phyloP scores from a whole-genome alignment of 306 rosid species.

The Cotoneaster glaucophyllus region DNA sequence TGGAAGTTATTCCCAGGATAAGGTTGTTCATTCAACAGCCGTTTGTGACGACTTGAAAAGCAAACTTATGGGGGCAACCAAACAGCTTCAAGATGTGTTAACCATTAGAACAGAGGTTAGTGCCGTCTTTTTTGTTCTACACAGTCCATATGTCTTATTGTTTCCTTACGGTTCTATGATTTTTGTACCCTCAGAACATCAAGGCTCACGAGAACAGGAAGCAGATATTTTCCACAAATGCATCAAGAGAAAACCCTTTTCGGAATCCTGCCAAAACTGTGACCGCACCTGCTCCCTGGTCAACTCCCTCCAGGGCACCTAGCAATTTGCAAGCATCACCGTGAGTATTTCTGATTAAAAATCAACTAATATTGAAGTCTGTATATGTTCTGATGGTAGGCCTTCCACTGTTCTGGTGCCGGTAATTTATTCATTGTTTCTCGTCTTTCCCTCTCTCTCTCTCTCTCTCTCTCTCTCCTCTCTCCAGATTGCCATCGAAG shows the following conservation, averaged over 20 bases:
- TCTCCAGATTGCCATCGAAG: constrained; percentile 50
- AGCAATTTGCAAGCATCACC: constrained; percentile 35
- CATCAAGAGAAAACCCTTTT: constrained; percentile 62
- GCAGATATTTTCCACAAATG: constrained; percentile 74
- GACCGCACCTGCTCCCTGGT: constrained; percentile 89
- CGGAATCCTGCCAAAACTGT: constrained; percentile 49
- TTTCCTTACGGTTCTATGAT: background rate
- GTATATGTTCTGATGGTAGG: background rate
- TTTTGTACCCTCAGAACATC: constrained; percentile 46
- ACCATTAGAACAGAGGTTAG: constrained; percentile 78
- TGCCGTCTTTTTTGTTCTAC: background rate
- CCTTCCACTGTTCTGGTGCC: constrained; percentile 12
- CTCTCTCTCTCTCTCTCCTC: too few species aligned
- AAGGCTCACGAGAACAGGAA: constrained; percentile 91
- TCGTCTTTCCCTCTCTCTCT: background rate
- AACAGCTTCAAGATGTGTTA: constrained; percentile 74
- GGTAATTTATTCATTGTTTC: constrained; percentile 6
- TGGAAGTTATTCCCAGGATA: constrained; percentile 69
- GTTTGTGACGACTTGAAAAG: constrained; percentile 83
- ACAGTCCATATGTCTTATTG: background rate
- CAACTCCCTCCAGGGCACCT: constrained; percentile 41
- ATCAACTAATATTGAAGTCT: background rate
- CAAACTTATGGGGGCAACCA: constrained; percentile 82
- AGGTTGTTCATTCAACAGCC: constrained; percentile 74
- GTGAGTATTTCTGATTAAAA: constrained; percentile 34